Conservation (phyloP, 2,329 filamentous ascomycete genomes). For the Dactylonectria estremocensis region DNA sequence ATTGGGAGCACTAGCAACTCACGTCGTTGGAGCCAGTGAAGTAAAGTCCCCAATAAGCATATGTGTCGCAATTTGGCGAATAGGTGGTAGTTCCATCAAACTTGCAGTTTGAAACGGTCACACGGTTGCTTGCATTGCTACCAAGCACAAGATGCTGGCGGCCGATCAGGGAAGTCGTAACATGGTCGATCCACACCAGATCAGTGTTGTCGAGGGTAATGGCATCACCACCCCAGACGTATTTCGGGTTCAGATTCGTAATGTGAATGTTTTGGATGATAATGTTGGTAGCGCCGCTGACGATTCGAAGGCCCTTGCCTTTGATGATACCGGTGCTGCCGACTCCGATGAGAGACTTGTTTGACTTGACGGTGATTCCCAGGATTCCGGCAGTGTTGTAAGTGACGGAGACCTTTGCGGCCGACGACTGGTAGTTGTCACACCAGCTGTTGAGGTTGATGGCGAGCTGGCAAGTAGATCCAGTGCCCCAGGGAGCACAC, state of each 20-base stretch:
- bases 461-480: conserved; percentile 67
- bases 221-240: conserved; percentile 72
- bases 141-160: conserved; percentile 73
- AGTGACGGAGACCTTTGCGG: conserved; percentile 59
- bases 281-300: conserved; percentile 64
- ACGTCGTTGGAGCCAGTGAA: conserved; percentile 67
- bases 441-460: conserved; percentile 73
- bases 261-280: conserved; percentile 72
- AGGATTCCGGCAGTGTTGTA: conserved; percentile 65
- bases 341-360: conserved; percentile 71
- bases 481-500: conserved; percentile 71
- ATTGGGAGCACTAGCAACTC: background rate
- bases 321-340: conserved; percentile 68
- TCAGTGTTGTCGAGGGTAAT: conserved; percentile 64
- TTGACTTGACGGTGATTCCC: conserved; percentile 67
- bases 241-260: conserved; percentile 68
- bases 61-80: conserved; percentile 69
- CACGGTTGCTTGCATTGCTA: conserved; percentile 63
- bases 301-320: conserved; percentile 68
- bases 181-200: conserved; percentile 65
- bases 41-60: conserved; percentile 72
- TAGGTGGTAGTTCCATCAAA: conserved; percentile 67
- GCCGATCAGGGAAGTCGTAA: conserved; percentile 69
- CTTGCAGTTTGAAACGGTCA: conserved; percentile 72
- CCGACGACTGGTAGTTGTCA: conserved; percentile 66